Conservation (phyloP, 2,329 filamentous ascomycete species). For the Lasiodiplodia sp. region DNA sequence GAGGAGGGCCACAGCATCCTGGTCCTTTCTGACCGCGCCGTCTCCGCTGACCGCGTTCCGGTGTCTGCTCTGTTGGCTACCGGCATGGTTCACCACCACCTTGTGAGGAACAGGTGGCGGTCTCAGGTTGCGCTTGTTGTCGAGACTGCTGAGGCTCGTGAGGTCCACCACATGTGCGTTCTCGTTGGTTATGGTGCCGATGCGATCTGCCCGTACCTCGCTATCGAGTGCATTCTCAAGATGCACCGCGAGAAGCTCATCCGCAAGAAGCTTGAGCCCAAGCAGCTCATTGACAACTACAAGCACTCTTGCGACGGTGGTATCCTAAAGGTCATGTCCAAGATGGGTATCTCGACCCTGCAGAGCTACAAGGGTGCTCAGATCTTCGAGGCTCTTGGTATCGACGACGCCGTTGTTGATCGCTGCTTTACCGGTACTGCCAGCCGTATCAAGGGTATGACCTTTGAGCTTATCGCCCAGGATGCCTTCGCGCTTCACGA, state of each 20-base stretch:
- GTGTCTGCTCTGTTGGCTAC: slow-evolving; percentile 88
- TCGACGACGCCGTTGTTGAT: slow-evolving; percentile 91
- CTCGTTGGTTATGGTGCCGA: slow-evolving; percentile 94
- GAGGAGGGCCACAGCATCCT: slow-evolving; percentile 84
- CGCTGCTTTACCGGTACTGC: slow-evolving; percentile 94
- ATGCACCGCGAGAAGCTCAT: slow-evolving; percentile 93
- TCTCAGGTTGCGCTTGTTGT: slow-evolving; percentile 85
- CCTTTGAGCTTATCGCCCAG: slow-evolving; percentile 90
- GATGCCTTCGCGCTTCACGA: slow-evolving; percentile 96
- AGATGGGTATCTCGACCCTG: slow-evolving; percentile 98
- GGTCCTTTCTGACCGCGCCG: slow-evolving; percentile 87
- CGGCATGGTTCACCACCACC: slow-evolving; percentile 92
- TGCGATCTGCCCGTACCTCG: slow-evolving; percentile 91
- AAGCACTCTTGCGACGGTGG: slow-evolving; percentile 96
- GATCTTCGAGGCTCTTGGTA: slow-evolving; percentile 94
- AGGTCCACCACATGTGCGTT: slow-evolving; percentile 99
- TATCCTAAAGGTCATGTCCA: slow-evolving; percentile 98
- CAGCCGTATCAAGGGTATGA: slow-evolving; percentile 91
- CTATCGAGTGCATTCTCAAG: slow-evolving; percentile 96
- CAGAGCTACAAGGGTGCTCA: slow-evolving; percentile 98
- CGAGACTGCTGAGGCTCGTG: slow-evolving; percentile 93
- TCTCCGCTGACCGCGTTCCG: slow-evolving; percentile 79
- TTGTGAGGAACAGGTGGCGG: slow-evolving; percentile 95
- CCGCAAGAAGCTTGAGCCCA: slow-evolving; percentile 83
- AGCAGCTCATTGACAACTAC: slow-evolving; percentile 91